These are phyloP conservation scores for Pestalotiopsis sp. DNA, from an alignment of 2,329 filamentous ascomycete species.

Conservation along the genomic window DNA sequence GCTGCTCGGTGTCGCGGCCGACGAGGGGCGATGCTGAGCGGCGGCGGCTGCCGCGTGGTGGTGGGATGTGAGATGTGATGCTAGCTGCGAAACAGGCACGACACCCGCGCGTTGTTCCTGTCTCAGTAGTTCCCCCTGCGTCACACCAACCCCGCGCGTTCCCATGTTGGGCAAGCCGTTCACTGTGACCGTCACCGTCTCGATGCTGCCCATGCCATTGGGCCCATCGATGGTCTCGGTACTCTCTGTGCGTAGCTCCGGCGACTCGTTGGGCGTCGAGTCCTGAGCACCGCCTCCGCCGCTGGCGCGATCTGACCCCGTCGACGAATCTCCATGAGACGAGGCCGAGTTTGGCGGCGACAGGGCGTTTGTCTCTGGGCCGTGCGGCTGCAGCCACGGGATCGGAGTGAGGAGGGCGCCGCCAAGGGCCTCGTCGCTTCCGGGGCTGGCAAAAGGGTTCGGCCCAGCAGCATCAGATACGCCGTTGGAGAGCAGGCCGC, in stretches of 20 bases:
- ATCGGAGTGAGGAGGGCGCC: conserved; percentile 93
- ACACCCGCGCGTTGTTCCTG: conserved; percentile 84
- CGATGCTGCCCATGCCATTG: conserved; percentile 76
- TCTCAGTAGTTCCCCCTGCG: conserved; percentile 82
- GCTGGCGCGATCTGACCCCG: conserved; percentile 28
- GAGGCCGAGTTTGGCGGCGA: conserved; percentile 17
- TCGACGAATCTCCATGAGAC: conserved; percentile 12
- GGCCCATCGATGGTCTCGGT: conserved; percentile 82
- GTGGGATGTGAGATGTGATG: conserved; percentile 36
- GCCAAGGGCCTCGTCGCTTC: conserved; percentile 85
- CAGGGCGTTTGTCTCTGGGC: conserved; percentile 24
- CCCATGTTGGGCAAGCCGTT: conserved; percentile 66
- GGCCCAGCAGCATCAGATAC: conserved; percentile 46
- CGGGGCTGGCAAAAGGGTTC: conserved; percentile 51
- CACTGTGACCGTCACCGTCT: conserved; percentile 77
- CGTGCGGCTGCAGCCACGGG: conserved; percentile 68
- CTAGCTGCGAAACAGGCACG: conserved; percentile 67
- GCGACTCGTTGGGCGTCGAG: conserved; percentile 49
- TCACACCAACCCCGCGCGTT: conserved; percentile 59
- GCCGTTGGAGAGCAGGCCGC: conserved; percentile 62
- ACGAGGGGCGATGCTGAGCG: background rate
- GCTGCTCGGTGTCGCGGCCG: background rate
- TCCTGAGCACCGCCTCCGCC: conserved; percentile 18
- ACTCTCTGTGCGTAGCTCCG: conserved; percentile 69
- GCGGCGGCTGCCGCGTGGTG: conserved; percentile 5